Conservation (phyloP, 1,284 basidiomycete genomes). For the Blastosporella zonata region DNA sequence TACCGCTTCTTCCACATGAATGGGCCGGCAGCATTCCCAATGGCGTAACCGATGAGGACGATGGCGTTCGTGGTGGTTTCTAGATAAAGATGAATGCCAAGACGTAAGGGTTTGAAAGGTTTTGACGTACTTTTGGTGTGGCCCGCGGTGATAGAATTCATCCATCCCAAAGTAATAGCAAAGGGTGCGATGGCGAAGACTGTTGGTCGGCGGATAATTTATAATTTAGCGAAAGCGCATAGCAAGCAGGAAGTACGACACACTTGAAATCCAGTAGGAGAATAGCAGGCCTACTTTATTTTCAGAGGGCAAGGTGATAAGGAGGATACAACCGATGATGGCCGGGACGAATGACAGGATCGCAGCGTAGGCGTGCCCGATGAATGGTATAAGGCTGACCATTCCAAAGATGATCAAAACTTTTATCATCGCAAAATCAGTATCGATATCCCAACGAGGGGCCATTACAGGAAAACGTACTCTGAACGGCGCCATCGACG, state of each 20-base stretch:
- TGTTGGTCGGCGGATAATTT: conserved; percentile 18
- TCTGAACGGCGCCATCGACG: conserved; percentile 72
- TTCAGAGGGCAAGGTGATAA: conserved; percentile 63
- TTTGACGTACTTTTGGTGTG: conserved; percentile 67
- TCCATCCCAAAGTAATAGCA: conserved; percentile 69
- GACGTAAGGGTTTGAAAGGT: background rate
- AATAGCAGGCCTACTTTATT: conserved; percentile 71
- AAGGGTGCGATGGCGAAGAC: conserved; percentile 72
- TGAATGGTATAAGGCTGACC: conserved; percentile 51
- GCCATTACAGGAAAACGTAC: conserved; percentile 27
- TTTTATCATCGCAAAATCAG: conserved; percentile 23
- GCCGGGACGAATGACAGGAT: conserved; percentile 66
- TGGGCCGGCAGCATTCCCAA: conserved; percentile 71
- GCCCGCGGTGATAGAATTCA: conserved; percentile 63
- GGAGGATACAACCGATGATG: conserved; percentile 64
- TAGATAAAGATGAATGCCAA: conserved; percentile 23
- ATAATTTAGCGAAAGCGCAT: background rate
- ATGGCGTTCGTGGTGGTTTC: conserved; percentile 73
- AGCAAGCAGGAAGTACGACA: conserved; percentile 24
- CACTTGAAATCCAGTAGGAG: conserved; percentile 70
- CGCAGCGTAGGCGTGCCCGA: conserved; percentile 62
- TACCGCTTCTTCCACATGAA: conserved; percentile 78
- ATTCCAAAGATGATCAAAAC: conserved; percentile 62
- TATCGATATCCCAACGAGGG: background rate
- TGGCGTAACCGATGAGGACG: conserved; percentile 66